These are phyloP conservation scores for Millerozyma acaciae DNA, from an alignment of 805 yeast species.

Conservation along the genomic window DNA sequence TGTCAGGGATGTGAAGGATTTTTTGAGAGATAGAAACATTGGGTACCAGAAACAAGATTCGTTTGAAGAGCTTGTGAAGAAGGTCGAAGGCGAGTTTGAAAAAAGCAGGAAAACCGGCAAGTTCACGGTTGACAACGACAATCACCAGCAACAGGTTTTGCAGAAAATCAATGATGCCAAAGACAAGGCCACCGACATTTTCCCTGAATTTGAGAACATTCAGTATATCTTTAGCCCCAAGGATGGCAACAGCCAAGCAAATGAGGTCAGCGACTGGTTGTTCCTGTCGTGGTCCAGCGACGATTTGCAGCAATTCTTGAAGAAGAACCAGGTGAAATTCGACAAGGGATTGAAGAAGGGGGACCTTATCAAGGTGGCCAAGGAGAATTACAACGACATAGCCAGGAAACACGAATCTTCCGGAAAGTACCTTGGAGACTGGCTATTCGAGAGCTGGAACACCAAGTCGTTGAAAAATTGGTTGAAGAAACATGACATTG, in stretches of 20 bases:
- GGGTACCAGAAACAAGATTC: slow-evolving; percentile 17
- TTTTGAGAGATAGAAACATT: slow-evolving; percentile 24
- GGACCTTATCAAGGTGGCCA: slow-evolving; percentile 39
- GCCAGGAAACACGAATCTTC: slow-evolving; percentile 31
- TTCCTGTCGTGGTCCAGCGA: slow-evolving; percentile 43
- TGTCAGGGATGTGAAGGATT: slow-evolving; percentile 22
- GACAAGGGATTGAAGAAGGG: slow-evolving; percentile 20
- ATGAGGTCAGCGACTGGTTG: slow-evolving; percentile 32
- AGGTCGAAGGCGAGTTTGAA: slow-evolving; percentile 25
- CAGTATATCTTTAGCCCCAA: slow-evolving; percentile 13
- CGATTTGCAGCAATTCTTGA: slow-evolving; percentile 29
- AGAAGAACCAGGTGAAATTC: slow-evolving; percentile 25
- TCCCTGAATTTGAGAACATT: slow-evolving; percentile 15
- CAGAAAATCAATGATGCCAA: slow-evolving; percentile 13
- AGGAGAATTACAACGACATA: slow-evolving; percentile 38
- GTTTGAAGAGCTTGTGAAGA: slow-evolving; percentile 18
- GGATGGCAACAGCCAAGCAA: slow-evolving; percentile 4
- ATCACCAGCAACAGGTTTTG: slow-evolving; percentile 14
- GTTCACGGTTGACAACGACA: slow-evolving; percentile 7
- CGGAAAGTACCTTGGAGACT: slow-evolving; percentile 47
- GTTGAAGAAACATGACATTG: slow-evolving; percentile 43
- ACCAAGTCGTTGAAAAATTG: slow-evolving; percentile 45
- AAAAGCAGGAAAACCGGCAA: slow-evolving; percentile 12
- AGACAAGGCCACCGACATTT: slow-evolving; percentile 10
- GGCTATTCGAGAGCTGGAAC: slow-evolving; percentile 55